Evolutionary conservation across 805 yeast genomes (phyloP).

Genomic region (Kodamaea nitidulidarum): DNA sequence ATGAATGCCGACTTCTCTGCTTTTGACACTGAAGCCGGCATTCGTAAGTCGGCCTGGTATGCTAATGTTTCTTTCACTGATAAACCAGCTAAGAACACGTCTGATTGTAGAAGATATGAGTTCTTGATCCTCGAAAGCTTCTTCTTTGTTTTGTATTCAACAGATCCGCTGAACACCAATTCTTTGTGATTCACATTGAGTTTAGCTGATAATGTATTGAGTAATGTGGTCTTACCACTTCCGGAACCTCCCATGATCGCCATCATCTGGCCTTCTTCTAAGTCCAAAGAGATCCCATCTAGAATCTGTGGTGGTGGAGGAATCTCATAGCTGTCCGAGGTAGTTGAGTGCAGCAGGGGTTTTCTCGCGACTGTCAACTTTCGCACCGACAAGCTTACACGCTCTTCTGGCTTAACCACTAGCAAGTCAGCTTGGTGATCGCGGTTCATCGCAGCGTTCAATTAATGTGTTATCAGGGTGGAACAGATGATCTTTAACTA

Average conservation of each 20-base stretch:
- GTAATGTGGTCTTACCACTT: slow-evolving; percentile 24
- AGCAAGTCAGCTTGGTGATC: slow-evolving; percentile 1
- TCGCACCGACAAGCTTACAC: slow-evolving; percentile 13
- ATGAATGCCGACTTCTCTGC: slow-evolving; percentile 15
- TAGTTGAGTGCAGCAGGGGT: neutral
- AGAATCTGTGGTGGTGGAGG: slow-evolving; percentile 11
- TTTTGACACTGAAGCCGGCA: slow-evolving; percentile 13
- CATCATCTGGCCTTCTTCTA: slow-evolving; percentile 18
- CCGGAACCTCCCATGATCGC: slow-evolving; percentile 31
- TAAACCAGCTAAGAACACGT: slow-evolving; percentile 23
- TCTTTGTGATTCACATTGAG: slow-evolving; percentile 14
- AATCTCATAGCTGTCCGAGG: slow-evolving; percentile 1
- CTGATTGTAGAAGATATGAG: slow-evolving; percentile 22
- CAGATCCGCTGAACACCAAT: slow-evolving; percentile 18
- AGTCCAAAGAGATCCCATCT: slow-evolving; percentile 19
- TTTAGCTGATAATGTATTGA: slow-evolving; percentile 22
- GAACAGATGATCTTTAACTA: neutral
- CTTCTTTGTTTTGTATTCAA: slow-evolving; percentile 12
- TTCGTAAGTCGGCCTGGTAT: slow-evolving; percentile 23
- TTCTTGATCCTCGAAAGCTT: slow-evolving; percentile 14
- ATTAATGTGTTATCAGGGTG: no score
- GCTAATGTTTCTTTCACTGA: slow-evolving; percentile 20
- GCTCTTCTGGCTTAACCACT: slow-evolving; percentile 2
- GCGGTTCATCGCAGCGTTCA: neutral
- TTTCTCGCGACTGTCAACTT: slow-evolving; percentile 11